Conservation (phyloP, 2,329 filamentous ascomycete genomes). For the Fusarium burgessii region DNA sequence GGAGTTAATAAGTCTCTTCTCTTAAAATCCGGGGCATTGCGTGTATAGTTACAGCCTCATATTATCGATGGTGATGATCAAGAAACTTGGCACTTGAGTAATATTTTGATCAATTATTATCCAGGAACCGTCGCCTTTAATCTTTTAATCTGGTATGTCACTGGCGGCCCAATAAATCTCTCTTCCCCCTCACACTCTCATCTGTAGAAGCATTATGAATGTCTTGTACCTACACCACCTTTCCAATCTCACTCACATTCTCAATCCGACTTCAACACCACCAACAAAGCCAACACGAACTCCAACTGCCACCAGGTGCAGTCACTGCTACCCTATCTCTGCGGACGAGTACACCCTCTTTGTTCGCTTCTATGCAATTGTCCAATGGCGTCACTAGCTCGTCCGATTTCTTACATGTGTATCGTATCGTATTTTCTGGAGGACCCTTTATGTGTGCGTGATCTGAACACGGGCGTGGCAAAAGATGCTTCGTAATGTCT, state of each 20-base stretch:
- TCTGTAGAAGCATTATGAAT: not conserved
- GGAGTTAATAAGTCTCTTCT: not conserved
- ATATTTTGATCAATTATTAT: conserved; percentile 23
- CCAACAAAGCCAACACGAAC: conserved; percentile 36
- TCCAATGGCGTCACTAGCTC: conserved; percentile 19
- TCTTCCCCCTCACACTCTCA: not conserved
- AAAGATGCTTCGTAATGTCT: conserved; percentile 37
- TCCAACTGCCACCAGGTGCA: conserved; percentile 31
- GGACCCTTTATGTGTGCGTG: not conserved
- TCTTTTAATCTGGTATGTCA: conserved; percentile 13
- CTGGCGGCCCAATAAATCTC: not conserved
- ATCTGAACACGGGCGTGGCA: conserved; percentile 27
- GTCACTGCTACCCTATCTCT: conserved; percentile 20
- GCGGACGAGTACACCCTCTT: conserved; percentile 27
- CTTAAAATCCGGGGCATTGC: conserved; percentile 20
- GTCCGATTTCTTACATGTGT: conserved; percentile 8
- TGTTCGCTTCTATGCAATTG: conserved; percentile 25
- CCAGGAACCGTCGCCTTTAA: conserved; percentile 19
- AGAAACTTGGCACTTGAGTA: conserved; percentile 25
- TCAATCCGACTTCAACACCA: conserved; percentile 31
- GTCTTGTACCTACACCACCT: conserved; percentile 4
- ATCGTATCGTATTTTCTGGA: conserved; percentile 23
- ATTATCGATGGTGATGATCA: conserved; percentile 1
- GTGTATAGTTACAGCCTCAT: conserved; percentile 11
- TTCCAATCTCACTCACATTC: not conserved